phyloP scores from a whole-genome alignment of 2,329 filamentous ascomycete genomes.

The Teratosphaeria zuluensis region DNA sequence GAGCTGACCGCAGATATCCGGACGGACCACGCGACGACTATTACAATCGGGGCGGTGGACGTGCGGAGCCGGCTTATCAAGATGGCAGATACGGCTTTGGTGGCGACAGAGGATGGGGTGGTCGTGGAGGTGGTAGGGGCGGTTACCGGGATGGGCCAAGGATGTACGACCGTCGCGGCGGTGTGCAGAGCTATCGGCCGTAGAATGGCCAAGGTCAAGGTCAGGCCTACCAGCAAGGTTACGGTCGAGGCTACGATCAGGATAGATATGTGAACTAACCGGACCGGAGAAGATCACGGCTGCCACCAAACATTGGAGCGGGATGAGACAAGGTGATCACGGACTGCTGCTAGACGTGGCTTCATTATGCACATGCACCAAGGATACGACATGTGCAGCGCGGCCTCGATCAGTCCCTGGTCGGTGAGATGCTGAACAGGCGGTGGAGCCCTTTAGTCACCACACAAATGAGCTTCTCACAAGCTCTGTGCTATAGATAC shows the following conservation, averaged over 20 bases:
- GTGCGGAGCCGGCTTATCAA: conserved; percentile 29
- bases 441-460: not conserved
- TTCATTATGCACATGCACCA: not conserved
- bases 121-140: conserved; percentile 13
- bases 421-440: not conserved
- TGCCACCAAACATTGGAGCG: not conserved
- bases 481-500: not conserved
- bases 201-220: conserved; percentile 5
- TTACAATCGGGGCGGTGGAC: conserved; percentile 15
- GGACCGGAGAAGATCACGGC: not conserved
- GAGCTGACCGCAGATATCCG: not conserved
- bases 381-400: not conserved
- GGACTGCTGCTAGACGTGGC: no score
- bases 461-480: not conserved
- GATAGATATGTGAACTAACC: not conserved
- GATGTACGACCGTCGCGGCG: conserved; percentile 18
- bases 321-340: not conserved
- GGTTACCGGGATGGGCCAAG: conserved; percentile 19
- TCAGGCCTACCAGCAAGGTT: not conserved
- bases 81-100: conserved; percentile 37
- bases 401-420: not conserved
- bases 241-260: not conserved
- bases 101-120: conserved; percentile 15
- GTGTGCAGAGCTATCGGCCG: conserved; percentile 16
- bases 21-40: conserved; percentile 6